Conservation (phyloP, 352 stramenopile genomes). For the Globisporangium ultimum region DNA sequence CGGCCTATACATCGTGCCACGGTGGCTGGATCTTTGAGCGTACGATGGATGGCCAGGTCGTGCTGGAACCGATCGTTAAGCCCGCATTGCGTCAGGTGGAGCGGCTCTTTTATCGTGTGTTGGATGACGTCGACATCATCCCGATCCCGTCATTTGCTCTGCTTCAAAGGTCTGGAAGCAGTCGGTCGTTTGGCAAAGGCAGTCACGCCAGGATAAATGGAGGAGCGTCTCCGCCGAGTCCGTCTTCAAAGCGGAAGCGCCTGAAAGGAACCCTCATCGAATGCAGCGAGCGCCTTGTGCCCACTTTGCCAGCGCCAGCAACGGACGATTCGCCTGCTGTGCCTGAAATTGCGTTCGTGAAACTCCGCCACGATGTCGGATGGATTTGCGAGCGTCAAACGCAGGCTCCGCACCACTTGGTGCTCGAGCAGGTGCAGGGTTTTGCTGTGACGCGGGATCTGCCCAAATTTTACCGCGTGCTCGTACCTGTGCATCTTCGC, state of each 20-base stretch:
- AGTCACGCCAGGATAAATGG: too few species aligned
- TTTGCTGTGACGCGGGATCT: slow-evolving; percentile 63
- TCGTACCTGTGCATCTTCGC: slow-evolving; percentile 62
- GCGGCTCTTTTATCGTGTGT: slow-evolving; percentile 73
- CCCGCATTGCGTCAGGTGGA: slow-evolving; percentile 64
- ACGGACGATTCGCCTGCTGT: slow-evolving; percentile 6
- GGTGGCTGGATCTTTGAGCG: slow-evolving; percentile 85
- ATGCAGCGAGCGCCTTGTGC: slow-evolving; percentile 75
- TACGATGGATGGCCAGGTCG: slow-evolving; percentile 80
- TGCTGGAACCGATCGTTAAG: slow-evolving; percentile 65
- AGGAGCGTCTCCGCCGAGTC: slow-evolving; percentile 20
- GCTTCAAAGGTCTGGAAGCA: not conserved
- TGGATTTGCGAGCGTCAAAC: slow-evolving; percentile 74
- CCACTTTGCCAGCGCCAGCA: slow-evolving; percentile 14
- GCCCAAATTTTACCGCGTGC: slow-evolving; percentile 74
- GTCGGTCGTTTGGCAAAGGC: not conserved
- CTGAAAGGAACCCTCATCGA: slow-evolving; percentile 72
- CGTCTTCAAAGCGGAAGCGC: slow-evolving; percentile 45
- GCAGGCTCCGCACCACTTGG: slow-evolving; percentile 37
- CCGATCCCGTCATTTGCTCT: slow-evolving; percentile 35
- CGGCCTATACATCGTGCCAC: slow-evolving; percentile 38
- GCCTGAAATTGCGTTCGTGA: slow-evolving; percentile 66
- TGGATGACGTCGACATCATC: slow-evolving; percentile 65
- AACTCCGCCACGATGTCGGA: slow-evolving; percentile 74
- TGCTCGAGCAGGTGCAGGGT: slow-evolving; percentile 70